These are phyloP conservation scores for Metschnikowia noctiluminum DNA, from an alignment of 805 yeast genomes.

Conservation along the genomic window DNA sequence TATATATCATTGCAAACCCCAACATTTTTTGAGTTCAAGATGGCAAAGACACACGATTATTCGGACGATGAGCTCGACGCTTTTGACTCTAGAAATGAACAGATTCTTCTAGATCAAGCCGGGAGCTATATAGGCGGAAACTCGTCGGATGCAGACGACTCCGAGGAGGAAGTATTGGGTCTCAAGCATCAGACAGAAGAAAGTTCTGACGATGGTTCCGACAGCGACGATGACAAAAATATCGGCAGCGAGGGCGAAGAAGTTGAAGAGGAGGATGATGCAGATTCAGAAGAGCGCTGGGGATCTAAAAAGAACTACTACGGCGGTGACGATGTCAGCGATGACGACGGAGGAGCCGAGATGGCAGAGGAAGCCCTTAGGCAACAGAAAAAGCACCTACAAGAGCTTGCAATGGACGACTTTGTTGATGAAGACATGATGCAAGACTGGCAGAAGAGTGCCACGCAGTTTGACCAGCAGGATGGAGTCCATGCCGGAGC, in stretches of 20 bases:
- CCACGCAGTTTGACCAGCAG: constrained; percentile 44
- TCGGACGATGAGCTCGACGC: constrained; percentile 58
- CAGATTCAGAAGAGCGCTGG: constrained; percentile 40
- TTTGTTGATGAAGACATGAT: constrained; percentile 66
- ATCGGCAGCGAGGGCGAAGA: constrained; percentile 29
- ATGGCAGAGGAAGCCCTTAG: constrained; percentile 86
- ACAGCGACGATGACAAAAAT: constrained; percentile 43
- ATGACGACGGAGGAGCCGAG: constrained; percentile 73
- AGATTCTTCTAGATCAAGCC: constrained; percentile 54
- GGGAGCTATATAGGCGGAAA: constrained; percentile 37
- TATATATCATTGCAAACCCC: too few relatives aligned
- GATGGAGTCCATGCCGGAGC: constrained; percentile 16
- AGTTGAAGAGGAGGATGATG: constrained; percentile 44
- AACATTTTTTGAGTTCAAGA: too few relatives aligned
- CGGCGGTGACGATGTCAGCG: constrained; percentile 59
- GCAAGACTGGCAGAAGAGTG: constrained; percentile 70
- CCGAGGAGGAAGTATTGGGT: constrained; percentile 57
- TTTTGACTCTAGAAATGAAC: constrained; percentile 59
- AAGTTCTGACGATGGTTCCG: constrained; percentile 27
- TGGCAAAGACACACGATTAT: constrained; percentile 4
- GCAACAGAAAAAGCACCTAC: constrained; percentile 70
- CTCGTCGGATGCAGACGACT: constrained; percentile 37
- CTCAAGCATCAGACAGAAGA: constrained; percentile 18
- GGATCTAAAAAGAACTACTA: constrained; percentile 49
- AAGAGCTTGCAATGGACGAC: constrained; percentile 65